Percentiles rank a stretch among this genome's conserved stretches.
These are phyloP conservation scores for Chaetoceros tenuissimus DNA, from an alignment of 108 stramenopile genomes.

Conservation along the genomic window DNA sequence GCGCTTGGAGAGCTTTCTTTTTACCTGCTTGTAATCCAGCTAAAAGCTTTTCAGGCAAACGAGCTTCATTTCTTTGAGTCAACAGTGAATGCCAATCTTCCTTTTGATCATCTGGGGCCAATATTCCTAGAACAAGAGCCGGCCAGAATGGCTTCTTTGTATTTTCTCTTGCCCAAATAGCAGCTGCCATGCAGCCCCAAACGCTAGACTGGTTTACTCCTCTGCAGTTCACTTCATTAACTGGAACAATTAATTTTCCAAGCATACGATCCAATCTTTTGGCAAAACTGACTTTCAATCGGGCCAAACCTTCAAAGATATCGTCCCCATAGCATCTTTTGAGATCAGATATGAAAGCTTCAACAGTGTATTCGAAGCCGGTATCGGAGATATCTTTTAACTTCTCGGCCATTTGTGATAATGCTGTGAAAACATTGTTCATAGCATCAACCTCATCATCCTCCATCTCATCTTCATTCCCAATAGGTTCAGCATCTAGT, in stretches of 20 bases:
- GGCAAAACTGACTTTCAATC: conserved; percentile 40
- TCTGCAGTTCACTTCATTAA: conserved; percentile 65
- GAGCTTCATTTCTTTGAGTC: conserved; percentile 66
- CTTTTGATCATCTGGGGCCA: conserved; percentile 72
- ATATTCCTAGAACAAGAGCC: conserved; percentile 79
- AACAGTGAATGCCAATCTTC: conserved; percentile 77
- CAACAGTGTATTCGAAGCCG: conserved; percentile 49
- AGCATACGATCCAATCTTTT: conserved; percentile 61
- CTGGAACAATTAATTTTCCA: conserved; percentile 61
- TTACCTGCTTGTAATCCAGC: conserved; percentile 53
- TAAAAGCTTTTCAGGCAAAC: conserved; percentile 76
- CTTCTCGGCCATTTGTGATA: background rate
- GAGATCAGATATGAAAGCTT: conserved; percentile 48
- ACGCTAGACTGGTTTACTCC: conserved; percentile 83
- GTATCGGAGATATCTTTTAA: conserved; percentile 1
- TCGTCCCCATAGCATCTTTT: conserved; percentile 49
- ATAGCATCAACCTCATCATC: conserved; percentile 30
- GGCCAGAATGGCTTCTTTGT: conserved; percentile 89
- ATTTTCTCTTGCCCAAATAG: conserved; percentile 80
- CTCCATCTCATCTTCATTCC: conserved; percentile 11
- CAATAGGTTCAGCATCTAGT: conserved; percentile 48
- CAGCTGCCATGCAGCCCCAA: conserved; percentile 88
- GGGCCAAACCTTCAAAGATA: conserved; percentile 46
- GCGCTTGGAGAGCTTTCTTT: conserved; percentile 55
- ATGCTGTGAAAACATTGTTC: conserved; percentile 15